Evolutionary conservation across 169 alveolate species (phyloP).

Genomic region (Plasmodium fragile): DNA sequence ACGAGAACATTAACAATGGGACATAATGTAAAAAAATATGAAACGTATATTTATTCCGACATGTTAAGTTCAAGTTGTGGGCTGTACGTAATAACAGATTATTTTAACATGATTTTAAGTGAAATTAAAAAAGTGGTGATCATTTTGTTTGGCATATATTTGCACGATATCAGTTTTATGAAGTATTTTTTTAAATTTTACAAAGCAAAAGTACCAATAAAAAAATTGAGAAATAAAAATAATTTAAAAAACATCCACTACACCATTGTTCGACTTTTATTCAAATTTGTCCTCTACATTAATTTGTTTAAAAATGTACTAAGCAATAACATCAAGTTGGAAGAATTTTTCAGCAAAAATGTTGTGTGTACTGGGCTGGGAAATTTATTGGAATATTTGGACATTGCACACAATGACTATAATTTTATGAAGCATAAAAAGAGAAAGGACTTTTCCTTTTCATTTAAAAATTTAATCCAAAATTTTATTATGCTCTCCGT

Average conservation of each 20-base stretch:
- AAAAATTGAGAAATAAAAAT: background rate
- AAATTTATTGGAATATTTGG: background rate
- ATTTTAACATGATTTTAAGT: constrained; percentile 11
- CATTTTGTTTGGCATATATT: constrained; percentile 46
- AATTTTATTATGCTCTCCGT: constrained; percentile 7
- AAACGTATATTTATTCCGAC: constrained; percentile 38
- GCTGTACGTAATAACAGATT: background rate
- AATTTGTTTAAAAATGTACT: constrained; percentile 26
- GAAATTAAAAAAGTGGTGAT: constrained; percentile 49
- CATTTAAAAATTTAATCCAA: constrained; percentile 39
- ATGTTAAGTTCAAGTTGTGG: background rate
- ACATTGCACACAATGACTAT: constrained; percentile 14
- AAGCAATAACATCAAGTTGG: constrained; percentile 28
- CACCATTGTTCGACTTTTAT: constrained; percentile 25
- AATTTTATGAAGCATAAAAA: background rate
- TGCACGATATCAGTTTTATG: constrained; percentile 34
- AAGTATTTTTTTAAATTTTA: constrained; percentile 56
- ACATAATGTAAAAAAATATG: constrained; percentile 26
- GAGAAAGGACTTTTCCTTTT: background rate
- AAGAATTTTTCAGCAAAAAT: constrained; percentile 2
- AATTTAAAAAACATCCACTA: constrained; percentile 36
- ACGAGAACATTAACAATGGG: constrained; percentile 13
- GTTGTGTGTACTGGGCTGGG: background rate
- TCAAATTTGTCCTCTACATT: constrained; percentile 44
- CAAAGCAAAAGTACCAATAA: background rate